Base-by-base conservation (phyloP, 345 rosid species). In the Pistacia vera region DNA sequence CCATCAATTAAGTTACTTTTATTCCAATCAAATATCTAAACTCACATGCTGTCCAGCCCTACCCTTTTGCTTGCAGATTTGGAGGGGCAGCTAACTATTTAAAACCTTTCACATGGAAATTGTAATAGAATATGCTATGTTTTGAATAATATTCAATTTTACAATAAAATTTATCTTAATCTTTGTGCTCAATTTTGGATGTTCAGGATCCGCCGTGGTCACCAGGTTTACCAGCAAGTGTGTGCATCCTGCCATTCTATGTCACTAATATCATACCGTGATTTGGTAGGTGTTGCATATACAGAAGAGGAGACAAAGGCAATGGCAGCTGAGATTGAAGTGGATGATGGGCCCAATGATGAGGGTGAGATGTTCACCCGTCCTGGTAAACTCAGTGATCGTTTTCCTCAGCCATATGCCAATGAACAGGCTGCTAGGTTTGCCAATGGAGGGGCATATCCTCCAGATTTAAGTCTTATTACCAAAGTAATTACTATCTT, bases 361-460 rank as follows among this genome's bases (percentile, higher is more conserved):
- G 99, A 97, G 93, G 97, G 98, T 75, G 98, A 94, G 89, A 94
- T 89, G 99, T 97, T 90, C 81, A 87, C 94, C 8, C 97, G 99
- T 75, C 97, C 99, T 73, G 98, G 99, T 74, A 94, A 94, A 86
- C 97, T 97, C 80, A 92, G 98, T 69, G 99, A 94, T 86, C 98
- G 97, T 48, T 84, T 94, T 70, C 97, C 99, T 75, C 85, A 89
- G 83, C 98, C 99, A 58, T 97, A 97, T 80, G 18, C 92, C 1
- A 97, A 97, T 79, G 99, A 97, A 80, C 81, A 83, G 82, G 99
- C 99, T 13, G 99, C 99, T 77, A 92, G 97, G 86, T 97, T 94
- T 86, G 99, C 99, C 49, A 97, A 97, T 90, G 99, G 99, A 80
- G 99, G 99, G 79, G 99, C 99, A 5, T 94, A 97, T 87, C 99